These are phyloP conservation scores for Gastroboletus turbinatus DNA, from an alignment of 1,284 basidiomycete genomes.

Conservation along the genomic window DNA sequence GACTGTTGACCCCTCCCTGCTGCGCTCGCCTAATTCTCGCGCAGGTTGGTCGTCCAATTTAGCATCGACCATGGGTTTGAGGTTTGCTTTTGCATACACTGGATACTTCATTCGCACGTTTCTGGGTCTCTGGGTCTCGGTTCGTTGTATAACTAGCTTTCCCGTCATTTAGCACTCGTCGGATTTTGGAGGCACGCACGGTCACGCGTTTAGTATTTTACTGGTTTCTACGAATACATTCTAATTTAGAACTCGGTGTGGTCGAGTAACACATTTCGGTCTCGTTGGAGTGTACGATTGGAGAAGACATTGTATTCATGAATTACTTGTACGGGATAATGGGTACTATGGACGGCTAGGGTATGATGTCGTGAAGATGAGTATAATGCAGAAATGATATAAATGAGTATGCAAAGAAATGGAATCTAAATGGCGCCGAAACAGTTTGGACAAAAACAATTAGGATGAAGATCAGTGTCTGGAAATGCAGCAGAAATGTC, in stretches of 20 bases:
- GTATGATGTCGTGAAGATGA: background rate
- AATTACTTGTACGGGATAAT: background rate
- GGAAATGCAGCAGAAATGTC: constrained; percentile 21
- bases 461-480: constrained; percentile 1
- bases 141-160: constrained; percentile 20
- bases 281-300: background rate
- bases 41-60: background rate
- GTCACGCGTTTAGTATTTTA: constrained; percentile 12
- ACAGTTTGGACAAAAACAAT: constrained; percentile 28
- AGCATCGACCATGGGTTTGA: background rate
- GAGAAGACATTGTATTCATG: background rate
- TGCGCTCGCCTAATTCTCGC: background rate
- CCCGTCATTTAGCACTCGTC: constrained; percentile 1
- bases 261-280: background rate
- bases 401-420: background rate
- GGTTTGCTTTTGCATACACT: constrained; percentile 2
- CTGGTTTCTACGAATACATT: background rate
- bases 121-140: constrained; percentile 1
- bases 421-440: constrained; percentile 19
- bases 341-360: background rate
- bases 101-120: constrained; percentile 10
- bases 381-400: background rate
- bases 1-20: constrained; percentile 17
- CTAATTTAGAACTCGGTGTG: constrained; percentile 15
- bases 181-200: constrained; percentile 1